Conservation (phyloP, 305 asterid species). For the Stenogyne calaminthoides region DNA sequence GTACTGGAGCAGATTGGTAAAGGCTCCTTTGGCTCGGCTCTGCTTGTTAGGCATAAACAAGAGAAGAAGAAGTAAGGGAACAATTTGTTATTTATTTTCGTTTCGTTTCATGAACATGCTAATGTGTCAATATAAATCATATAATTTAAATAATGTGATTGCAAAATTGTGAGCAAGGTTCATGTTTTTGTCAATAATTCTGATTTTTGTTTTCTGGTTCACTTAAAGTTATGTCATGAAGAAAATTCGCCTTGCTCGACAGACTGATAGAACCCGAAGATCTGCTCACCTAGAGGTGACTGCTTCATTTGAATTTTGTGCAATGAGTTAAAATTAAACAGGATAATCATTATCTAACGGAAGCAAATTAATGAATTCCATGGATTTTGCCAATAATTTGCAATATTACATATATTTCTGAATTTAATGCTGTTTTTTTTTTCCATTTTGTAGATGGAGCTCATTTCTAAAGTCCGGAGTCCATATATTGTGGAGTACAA, state of each 20-base stretch:
- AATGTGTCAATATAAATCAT: background rate
- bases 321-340: background rate
- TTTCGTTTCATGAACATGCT: constrained; percentile 10
- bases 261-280: constrained; percentile 94
- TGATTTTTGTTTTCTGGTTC: constrained; percentile 28
- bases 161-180: constrained; percentile 9
- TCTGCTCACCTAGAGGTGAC: constrained; percentile 98
- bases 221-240: constrained; percentile 85
- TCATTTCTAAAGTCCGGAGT: constrained; percentile 75
- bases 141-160: background rate
- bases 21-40: constrained; percentile 96
- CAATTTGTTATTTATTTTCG: background rate
- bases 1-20: constrained; percentile 93
- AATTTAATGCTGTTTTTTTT: constrained; percentile 12
- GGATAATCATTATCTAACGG: background rate
- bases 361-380: too few relatives aligned
- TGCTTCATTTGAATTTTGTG: constrained; percentile 14
- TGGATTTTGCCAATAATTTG: background rate
- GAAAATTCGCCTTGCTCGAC: constrained; percentile 99
- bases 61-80: constrained; percentile 87
- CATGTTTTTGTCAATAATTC: constrained; percentile 4
- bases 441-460: constrained; percentile 84
- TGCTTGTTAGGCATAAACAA: constrained; percentile 90
- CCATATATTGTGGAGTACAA: constrained; percentile 94
- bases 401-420: constrained; percentile 4